Base-by-base conservation (phyloP, 768 basidiomycete genomes). In the Leccinum rimulosum region DNA sequence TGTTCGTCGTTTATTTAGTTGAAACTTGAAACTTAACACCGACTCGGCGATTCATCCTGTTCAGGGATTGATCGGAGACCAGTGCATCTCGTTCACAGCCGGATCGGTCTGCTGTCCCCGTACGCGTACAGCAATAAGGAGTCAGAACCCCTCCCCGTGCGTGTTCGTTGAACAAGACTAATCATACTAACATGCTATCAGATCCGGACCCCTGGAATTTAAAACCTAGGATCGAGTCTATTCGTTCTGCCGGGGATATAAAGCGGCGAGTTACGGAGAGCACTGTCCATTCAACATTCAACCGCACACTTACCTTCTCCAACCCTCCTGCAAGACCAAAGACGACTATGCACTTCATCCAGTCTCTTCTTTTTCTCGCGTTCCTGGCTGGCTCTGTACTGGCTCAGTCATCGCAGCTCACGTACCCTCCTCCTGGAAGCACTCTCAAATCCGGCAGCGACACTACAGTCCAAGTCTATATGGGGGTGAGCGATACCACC, bases 331-430 rank as follows among this genome's bases (percentile, higher is more conserved):
- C 3, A 28, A 47, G n/a, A 12, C 4, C n/a, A 49, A 2, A 56
- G 25, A 52, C 22, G 25, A 57, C 54, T 36, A 70, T 71, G 68
- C 53, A 52, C 8, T 58, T 64, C 11, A 52, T 72, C 50, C 56
- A 60, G 47, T 22, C 58, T 3, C 33, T 27, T 3, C 33, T 71
- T 19, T 64, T 58, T 17, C 61, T 71, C 12, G 55, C 54, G 17
- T 19, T 58, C 50, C 45, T 66, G 48, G 56, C 52, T 22, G 53
- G 28, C 43, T 61, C 57, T 28, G 66, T 55, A 15, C 48, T 63
- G 14, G 68, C 66, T 11, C 68, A 69, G 52, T 50, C 30, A 2
- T 56, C 64, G 25, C 33, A 50, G 22, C 27, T 69, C 33, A 50
- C 50, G 7, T 48, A 33, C 1, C 68, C 68, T 31, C 2, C 59